A percentile compares a stretch with the other conserved stretches of the same genome.
Conservation (phyloP, 345 rosid species). For the Heritiera littoralis region DNA sequence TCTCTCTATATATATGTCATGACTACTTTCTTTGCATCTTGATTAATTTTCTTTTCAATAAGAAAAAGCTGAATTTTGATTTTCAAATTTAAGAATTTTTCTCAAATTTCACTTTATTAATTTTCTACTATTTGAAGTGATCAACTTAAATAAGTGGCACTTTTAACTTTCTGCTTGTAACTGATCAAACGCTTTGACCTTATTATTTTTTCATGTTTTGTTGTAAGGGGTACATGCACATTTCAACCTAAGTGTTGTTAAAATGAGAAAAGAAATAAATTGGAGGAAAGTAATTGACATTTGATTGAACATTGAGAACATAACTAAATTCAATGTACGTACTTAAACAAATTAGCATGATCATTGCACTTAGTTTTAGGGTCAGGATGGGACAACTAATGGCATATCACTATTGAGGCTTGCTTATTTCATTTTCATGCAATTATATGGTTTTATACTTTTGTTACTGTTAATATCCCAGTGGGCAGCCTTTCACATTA, state of each 20-base stretch:
- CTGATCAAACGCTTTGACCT: no score
- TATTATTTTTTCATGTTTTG: no score
- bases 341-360: not conserved
- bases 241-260: no score
- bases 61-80: not conserved
- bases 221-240: no score
- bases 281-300: no score
- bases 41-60: not conserved
- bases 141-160: no score
- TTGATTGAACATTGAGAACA: no score
- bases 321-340: no score
- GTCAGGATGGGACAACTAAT: not conserved
- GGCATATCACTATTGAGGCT: not conserved
- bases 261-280: no score
- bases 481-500: slow-evolving; percentile 16
- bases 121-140: not conserved
- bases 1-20: no score
- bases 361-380: not conserved
- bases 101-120: not conserved
- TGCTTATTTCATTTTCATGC: not conserved
- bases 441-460: not conserved
- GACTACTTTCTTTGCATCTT: not conserved
- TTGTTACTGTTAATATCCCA: not conserved
- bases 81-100: not conserved
- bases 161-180: no score